Base-by-base conservation (phyloP, 1,284 basidiomycete genomes). In the Salmacisia buchloeana region DNA sequence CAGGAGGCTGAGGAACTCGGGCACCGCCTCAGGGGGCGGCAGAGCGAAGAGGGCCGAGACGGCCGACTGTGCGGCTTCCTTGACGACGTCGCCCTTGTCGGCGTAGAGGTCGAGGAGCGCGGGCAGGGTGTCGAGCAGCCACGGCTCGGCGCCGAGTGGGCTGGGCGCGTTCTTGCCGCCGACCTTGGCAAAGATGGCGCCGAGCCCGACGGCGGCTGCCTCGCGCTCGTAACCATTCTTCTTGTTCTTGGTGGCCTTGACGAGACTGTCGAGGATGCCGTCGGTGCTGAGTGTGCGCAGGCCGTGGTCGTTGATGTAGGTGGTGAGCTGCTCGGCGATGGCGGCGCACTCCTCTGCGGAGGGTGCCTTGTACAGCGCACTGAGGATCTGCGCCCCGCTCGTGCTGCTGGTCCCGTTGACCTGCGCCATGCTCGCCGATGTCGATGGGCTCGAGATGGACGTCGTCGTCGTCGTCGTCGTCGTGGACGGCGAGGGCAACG, bases 1-100 rank as follows among this genome's bases (percentile, higher is more conserved):
- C 33, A 97, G 84, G 3, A 83, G 81, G 57, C 85, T 84, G 77
- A 94, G 89, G 18, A 92, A 85, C 43, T 78, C 79, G 63, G 88
- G 81, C 31, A 87, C 85, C 18, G 87, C 89, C 25, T 91, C 87
- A 2, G 92, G 87, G 27, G 94, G 91, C 62, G 88, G 86, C 21
- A 92, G 84, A 77, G 91, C 90, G 71, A 96, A 82, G 71, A 97
- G 87, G 43, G 89, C 84, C 79, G 92, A 92, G 73, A 89, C 86
- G n/a, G 94, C 92, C 13, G 86, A 81, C 36, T 87, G 83, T 23
- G 94, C 91, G 25, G 92, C 92, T 58, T 83, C 82, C 67, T 91
- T 87, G 62, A 97, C 92, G 43, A 94, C 90, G 68, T 94, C 91
- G 65, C 92, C 92, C 82, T 97, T 97, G 82, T 98, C 94, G 84